Conservation (phyloP, 164 flowering plant species). For the Vitis rupestris region DNA sequence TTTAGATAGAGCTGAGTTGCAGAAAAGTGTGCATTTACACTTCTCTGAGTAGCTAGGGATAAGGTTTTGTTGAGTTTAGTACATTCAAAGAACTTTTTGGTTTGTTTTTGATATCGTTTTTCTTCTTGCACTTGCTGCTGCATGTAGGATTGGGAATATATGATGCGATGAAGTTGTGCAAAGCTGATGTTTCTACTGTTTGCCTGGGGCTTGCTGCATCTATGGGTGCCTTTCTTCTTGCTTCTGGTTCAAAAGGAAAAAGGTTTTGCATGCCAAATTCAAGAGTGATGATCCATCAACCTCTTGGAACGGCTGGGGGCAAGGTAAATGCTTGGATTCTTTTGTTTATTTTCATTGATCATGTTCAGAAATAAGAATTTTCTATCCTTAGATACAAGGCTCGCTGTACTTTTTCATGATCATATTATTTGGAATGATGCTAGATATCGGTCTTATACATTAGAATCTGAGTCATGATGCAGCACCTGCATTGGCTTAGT, state of each 20-base stretch:
- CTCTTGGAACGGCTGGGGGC: constrained; percentile 75
- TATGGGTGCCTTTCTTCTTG: constrained; percentile 95
- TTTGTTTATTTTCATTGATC: not conserved
- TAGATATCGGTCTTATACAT: no score
- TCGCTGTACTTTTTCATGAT: not conserved
- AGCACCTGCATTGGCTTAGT: no score
- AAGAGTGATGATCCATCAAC: constrained; percentile 95
- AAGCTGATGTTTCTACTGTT: constrained; percentile 92
- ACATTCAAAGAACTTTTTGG: not conserved
- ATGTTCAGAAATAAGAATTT: not conserved
- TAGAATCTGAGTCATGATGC: no score
- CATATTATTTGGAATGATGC: no score
- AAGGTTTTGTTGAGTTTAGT: no score
- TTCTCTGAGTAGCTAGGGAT: no score
- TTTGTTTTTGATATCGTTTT: not conserved
- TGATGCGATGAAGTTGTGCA: constrained; percentile 96
- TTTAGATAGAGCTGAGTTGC: no score
- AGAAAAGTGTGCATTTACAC: no score
- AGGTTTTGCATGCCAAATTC: constrained; percentile 95
- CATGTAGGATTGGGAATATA: constrained; percentile 93
- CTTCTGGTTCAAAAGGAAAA: constrained; percentile 92
- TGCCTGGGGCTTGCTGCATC: constrained; percentile 97
- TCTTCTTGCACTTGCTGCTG: constrained; percentile 13
- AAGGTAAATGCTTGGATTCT: constrained; percentile 45
- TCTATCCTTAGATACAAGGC: not conserved